Base-by-base conservation (phyloP, 345 rosid species). In the Capsella bursapastoris region DNA sequence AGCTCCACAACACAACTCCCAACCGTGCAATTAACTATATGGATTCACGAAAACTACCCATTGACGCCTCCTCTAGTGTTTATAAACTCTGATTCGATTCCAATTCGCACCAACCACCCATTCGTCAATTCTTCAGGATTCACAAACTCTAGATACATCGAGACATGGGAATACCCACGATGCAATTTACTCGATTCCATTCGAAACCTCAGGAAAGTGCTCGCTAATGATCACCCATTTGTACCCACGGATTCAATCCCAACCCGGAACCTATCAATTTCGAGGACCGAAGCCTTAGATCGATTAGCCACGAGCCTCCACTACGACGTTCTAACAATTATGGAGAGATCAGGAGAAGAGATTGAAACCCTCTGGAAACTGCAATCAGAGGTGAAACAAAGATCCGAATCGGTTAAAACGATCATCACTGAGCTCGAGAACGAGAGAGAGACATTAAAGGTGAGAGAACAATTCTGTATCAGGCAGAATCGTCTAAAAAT, bases 21-120 rank as follows among this genome's bases (percentile, higher is more conserved):
- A 6, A 32, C 76, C 0, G 68, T 91, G 2, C 81, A 84, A 16
- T 43, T 92, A 63, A 85, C 83, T 63, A 82, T 92, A 34, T 89
- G 96, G 96, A 47, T 92, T 44, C 90, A 86, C 16, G 87, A 92
- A 53, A 75, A 81, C 68, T 89, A 92, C 66, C 97, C 97, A 18
- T 63, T 41, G 10, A 73, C 59, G 34, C 83, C 89, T 31, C 96
- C 93, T 56, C 60, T 88, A 3, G 88, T 88, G 11, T 83, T 85
- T 8, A 73, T 85, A 14, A 72, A 29, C 76, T 47, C 83, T 0
- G 18, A 61, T 27, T 25, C 49, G 0, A 44, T 49, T 5, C 81
- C 81, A 0, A 73, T 87, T 68, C 89, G 77, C 45, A 72, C 45
- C 6, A 67, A 74, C 69, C 93, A 92, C 53, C 88, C 92, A n/a